phyloP scores from a whole-genome alignment of 2,329 filamentous ascomycete species.

The Claviceps sp. region DNA sequence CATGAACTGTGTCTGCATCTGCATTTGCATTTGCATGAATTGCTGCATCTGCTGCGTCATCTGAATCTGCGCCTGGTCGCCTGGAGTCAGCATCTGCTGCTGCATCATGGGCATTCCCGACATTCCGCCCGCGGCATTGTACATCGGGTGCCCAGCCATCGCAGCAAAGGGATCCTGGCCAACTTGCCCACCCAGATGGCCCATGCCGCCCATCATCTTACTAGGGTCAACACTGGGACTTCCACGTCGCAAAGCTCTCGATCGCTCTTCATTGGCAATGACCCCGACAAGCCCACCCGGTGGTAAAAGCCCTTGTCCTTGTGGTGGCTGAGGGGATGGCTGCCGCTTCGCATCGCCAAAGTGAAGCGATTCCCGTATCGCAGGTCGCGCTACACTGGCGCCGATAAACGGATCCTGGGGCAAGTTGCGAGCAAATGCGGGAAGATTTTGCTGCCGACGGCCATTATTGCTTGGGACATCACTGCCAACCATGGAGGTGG shows the following conservation, averaged over 20 bases:
- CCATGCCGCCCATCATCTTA: conserved; percentile 21
- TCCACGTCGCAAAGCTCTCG: conserved; percentile 62
- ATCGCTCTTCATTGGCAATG: conserved; percentile 73
- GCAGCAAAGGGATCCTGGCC: conserved; percentile 36
- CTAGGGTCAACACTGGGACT: conserved; percentile 53
- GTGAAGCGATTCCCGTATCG: conserved; percentile 61
- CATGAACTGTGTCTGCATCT: conserved; percentile 65
- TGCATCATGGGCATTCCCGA: conserved; percentile 10
- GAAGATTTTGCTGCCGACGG: conserved; percentile 38
- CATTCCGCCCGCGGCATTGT: conserved; percentile 14
- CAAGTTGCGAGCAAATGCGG: conserved; percentile 69
- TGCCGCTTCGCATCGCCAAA: conserved; percentile 42
- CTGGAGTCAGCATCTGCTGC: conserved; percentile 37
- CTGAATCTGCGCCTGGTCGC: conserved; percentile 63
- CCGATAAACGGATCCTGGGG: conserved; percentile 79
- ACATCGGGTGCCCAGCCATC: conserved; percentile 33
- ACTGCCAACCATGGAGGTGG: conserved; percentile 34
- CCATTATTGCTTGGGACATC: conserved; percentile 16
- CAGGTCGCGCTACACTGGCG: conserved; percentile 58
- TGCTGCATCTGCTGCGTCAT: conserved; percentile 75
- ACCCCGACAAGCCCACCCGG: conserved; percentile 77
- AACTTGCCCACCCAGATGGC: conserved; percentile 23
- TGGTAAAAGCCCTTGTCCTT: conserved; percentile 30
- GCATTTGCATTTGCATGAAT: conserved; percentile 72
- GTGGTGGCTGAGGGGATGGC: conserved; percentile 23